A percentile compares a stretch with the other conserved stretches of the same genome.
Conservation (phyloP, 2,329 filamentous ascomycete genomes). For the Diaporthe sp. region DNA sequence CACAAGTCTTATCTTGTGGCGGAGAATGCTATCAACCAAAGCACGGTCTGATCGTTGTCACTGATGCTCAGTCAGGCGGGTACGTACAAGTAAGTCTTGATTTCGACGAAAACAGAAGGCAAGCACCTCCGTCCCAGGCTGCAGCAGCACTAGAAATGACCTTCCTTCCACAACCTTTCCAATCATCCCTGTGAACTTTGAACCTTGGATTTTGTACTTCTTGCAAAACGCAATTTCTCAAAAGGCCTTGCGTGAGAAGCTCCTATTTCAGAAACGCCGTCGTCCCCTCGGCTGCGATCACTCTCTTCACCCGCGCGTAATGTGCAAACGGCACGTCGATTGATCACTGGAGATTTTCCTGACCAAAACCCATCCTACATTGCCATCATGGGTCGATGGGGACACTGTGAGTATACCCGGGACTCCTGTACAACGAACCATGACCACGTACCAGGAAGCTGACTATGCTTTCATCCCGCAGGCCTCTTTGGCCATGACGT, state of each 20-base stretch:
- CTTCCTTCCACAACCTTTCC: background rate
- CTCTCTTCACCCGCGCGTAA: background rate
- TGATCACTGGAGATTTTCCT: background rate
- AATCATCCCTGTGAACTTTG: background rate
- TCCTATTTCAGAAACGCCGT: background rate
- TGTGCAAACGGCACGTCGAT: background rate
- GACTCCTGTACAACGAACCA: background rate
- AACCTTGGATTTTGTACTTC: background rate
- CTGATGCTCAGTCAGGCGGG: background rate
- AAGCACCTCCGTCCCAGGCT: background rate
- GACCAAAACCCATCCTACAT: background rate
- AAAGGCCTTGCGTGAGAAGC: background rate
- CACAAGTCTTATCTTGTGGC: background rate
- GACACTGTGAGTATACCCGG: constrained; percentile 13
- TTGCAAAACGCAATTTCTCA: background rate
- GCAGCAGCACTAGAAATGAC: background rate
- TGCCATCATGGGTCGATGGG: constrained; percentile 33
- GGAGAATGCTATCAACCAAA: background rate
- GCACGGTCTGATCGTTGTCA: background rate
- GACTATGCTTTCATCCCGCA: background rate
- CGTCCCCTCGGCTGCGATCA: background rate
- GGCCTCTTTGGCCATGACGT: constrained; percentile 32
- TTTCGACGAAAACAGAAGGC: background rate
- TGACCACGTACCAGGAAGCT: background rate
- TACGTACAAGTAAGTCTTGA: background rate